Evolutionary conservation across 2,329 filamentous ascomycete genomes (phyloP).

Genomic region (Aspergillus udagawae): DNA sequence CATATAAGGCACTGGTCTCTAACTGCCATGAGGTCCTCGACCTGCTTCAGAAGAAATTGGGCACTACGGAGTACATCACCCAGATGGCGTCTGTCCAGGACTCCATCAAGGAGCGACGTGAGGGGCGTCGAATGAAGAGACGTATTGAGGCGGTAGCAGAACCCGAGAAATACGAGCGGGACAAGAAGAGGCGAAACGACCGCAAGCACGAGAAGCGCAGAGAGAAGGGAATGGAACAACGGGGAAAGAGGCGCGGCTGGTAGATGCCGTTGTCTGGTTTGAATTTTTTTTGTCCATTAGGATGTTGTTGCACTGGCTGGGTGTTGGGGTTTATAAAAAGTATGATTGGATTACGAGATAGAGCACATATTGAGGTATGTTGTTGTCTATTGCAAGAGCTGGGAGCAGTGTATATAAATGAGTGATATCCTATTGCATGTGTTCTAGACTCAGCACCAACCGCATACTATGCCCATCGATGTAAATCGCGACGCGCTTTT

Average conservation of each 20-base stretch:
- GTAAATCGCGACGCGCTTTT: no score
- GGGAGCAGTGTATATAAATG: slow-evolving; percentile 12
- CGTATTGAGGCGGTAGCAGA: slow-evolving; percentile 81
- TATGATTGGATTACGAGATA: slow-evolving; percentile 2
- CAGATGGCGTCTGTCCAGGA: slow-evolving; percentile 70
- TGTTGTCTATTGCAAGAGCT: background rate
- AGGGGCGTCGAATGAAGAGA: slow-evolving; percentile 75
- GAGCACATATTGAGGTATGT: background rate
- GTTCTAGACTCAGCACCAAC: background rate
- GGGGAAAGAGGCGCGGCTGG: slow-evolving; percentile 67
- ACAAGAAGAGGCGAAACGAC: slow-evolving; percentile 80
- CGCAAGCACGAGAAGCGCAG: slow-evolving; percentile 80
- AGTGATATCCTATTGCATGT: background rate
- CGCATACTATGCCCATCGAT: background rate
- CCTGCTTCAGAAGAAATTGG: slow-evolving; percentile 77
- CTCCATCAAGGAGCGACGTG: slow-evolving; percentile 65
- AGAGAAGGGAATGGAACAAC: slow-evolving; percentile 69
- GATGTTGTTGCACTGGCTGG: slow-evolving; percentile 7
- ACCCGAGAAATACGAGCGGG: slow-evolving; percentile 71
- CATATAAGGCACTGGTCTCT: slow-evolving; percentile 66
- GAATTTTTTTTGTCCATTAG: slow-evolving; percentile 16
- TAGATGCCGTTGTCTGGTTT: slow-evolving; percentile 36
- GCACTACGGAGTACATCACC: slow-evolving; percentile 72
- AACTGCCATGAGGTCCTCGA: slow-evolving; percentile 76
- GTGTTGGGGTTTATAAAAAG: slow-evolving; percentile 18